Evolutionary conservation across 2,329 filamentous ascomycete species (phyloP).

Genomic region (Ciborinia camelliae): DNA sequence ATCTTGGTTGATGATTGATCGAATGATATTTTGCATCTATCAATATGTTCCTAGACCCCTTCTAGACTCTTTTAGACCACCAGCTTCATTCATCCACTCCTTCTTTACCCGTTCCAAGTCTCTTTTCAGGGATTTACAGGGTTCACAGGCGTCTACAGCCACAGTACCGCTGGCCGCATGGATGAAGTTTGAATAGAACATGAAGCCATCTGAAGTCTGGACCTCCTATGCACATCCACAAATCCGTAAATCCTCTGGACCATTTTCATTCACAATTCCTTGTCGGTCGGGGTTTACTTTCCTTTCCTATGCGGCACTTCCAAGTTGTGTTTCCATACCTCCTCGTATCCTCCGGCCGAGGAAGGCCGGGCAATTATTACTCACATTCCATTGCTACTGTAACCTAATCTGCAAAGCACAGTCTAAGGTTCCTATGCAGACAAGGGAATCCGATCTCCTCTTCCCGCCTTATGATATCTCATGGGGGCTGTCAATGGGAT

Average conservation of each 20-base stretch:
- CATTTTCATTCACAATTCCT: neutral
- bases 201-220: neutral
- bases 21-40: neutral
- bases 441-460: neutral
- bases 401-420: neutral
- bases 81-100: neutral
- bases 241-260: too few relatives aligned
- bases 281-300: constrained; percentile 1
- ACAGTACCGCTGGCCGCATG: neutral
- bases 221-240: too few relatives aligned
- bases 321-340: neutral
- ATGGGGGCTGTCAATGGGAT: constrained; percentile 3
- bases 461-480: neutral
- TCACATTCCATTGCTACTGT: neutral
- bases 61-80: neutral
- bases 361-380: constrained; percentile 13
- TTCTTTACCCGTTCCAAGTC: neutral
- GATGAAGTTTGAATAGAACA: too few relatives aligned
- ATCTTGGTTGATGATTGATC: neutral
- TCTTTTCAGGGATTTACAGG: neutral
- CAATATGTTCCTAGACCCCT: neutral
- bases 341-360: constrained; percentile 15
- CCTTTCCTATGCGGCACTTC: constrained; percentile 7
- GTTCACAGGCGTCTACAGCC: constrained; percentile 2
- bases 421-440: constrained; percentile 12